Evolutionary conservation across 305 asterid species (phyloP).

Genomic region (Ruellia speciosa): DNA sequence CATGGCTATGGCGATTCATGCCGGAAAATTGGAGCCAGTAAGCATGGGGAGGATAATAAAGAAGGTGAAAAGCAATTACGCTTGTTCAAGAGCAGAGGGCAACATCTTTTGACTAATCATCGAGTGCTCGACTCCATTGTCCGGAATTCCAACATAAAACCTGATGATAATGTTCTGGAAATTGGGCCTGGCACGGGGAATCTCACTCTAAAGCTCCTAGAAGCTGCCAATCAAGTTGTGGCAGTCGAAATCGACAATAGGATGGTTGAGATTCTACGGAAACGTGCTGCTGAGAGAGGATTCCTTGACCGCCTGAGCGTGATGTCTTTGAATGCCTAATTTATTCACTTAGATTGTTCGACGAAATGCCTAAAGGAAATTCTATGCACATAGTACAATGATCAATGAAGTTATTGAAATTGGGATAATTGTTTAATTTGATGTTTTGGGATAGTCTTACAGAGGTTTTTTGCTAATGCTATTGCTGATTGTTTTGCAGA

Average conservation of each 20-base stretch:
- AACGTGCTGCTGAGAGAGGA: conserved; percentile 40
- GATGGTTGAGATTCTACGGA: conserved; percentile 58
- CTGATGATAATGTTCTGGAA: conserved; percentile 73
- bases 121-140: conserved; percentile 72
- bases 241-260: conserved; percentile 76
- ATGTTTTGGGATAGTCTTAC: background rate
- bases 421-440: background rate
- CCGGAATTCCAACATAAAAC: conserved; percentile 43
- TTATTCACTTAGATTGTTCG: conserved; percentile 27
- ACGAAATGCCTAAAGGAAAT: conserved; percentile 28
- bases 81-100: conserved; percentile 76
- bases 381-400: background rate
- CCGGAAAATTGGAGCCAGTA: background rate
- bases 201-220: conserved; percentile 77
- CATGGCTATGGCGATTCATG: background rate
- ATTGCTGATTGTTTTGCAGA: conserved; percentile 33
- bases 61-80: conserved; percentile 19
- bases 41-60: too few species aligned
- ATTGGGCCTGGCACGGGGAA: conserved; percentile 97
- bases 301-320: conserved; percentile 31
- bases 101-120: conserved; percentile 71
- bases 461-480: background rate
- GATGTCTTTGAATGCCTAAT: conserved; percentile 23
- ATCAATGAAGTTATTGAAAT: background rate
- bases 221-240: conserved; percentile 56